Conservation (phyloP, 331 rosid genomes). For the Telfairia occidentalis region DNA sequence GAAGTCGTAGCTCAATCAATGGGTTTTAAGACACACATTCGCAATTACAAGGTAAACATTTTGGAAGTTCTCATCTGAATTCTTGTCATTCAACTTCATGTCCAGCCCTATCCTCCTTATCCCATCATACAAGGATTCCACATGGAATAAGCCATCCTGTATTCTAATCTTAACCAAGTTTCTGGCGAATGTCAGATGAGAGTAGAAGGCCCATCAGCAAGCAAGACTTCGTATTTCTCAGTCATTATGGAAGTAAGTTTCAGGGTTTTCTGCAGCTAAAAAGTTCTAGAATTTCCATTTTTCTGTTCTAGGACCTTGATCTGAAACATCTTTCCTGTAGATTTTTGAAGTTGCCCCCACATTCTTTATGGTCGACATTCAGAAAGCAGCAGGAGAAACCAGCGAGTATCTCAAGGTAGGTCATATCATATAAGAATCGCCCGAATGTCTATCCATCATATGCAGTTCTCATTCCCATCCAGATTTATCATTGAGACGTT, state of each 20-base stretch:
- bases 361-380: slow-evolving; percentile 77
- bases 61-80: background rate
- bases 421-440: background rate
- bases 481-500: background rate
- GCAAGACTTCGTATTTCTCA: slow-evolving; percentile 53
- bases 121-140: background rate
- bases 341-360: slow-evolving; percentile 86
- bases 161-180: background rate
- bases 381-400: slow-evolving; percentile 72
- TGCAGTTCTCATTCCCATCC: background rate
- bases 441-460: background rate
- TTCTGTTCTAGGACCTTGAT: background rate
- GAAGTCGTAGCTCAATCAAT: slow-evolving; percentile 90
- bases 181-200: slow-evolving; percentile 59
- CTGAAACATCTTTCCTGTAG: slow-evolving; percentile 21
- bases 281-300: background rate
- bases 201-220: slow-evolving; percentile 65
- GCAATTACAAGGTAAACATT: slow-evolving; percentile 66
- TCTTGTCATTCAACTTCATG: background rate
- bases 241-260: slow-evolving; percentile 69
- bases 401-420: slow-evolving; percentile 75
- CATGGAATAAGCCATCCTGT: background rate
- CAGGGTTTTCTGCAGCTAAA: background rate
- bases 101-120: background rate
- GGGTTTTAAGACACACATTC: slow-evolving; percentile 87